A percentile compares a stretch with the other conserved stretches of the same genome.
Evolutionary conservation across 2,329 filamentous ascomycete species (phyloP).

Genomic region (Exophiala sp.): DNA sequence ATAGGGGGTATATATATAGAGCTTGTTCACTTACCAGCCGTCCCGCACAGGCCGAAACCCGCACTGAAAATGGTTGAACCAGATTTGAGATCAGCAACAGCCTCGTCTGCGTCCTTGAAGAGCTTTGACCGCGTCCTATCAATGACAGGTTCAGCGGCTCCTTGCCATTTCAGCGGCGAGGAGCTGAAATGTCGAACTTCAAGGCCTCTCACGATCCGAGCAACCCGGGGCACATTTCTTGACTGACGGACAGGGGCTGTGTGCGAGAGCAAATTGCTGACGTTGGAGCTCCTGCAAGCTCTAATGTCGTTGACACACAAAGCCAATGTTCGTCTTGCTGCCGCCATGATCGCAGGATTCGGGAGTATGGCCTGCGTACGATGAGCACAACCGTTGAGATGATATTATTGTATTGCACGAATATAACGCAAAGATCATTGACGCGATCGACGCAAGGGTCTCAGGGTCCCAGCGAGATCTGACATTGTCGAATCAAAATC

Average conservation of each 20-base stretch:
- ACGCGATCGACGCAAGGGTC: background rate
- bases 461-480: background rate
- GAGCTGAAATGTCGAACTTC: conserved; percentile 16
- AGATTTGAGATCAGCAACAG: conserved; percentile 64
- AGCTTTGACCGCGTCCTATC: conserved; percentile 33
- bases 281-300: background rate
- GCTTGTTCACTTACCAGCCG: conserved; percentile 54
- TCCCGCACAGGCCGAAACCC: conserved; percentile 76
- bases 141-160: conserved; percentile 14
- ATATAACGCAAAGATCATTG: background rate
- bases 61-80: conserved; percentile 67
- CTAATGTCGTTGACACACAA: conserved; percentile 19
- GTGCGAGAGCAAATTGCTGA: conserved; percentile 6
- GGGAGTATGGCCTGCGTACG: too few relatives aligned
- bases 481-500: background rate
- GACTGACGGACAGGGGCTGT: conserved; percentile 8
- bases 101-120: conserved; percentile 53
- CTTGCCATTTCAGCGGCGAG: conserved; percentile 10
- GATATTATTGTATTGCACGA: too few relatives aligned
- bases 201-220: background rate
- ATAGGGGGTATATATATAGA: background rate
- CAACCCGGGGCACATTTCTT: background rate
- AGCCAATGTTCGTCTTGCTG: conserved; percentile 17
- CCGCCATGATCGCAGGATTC: conserved; percentile 1
- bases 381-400: background rate